Evolutionary conservation across 768 basidiomycete genomes (phyloP), one percentile per base, ranked within the genome.

Genomic region (Leccinum olivaceopallidum): DNA sequence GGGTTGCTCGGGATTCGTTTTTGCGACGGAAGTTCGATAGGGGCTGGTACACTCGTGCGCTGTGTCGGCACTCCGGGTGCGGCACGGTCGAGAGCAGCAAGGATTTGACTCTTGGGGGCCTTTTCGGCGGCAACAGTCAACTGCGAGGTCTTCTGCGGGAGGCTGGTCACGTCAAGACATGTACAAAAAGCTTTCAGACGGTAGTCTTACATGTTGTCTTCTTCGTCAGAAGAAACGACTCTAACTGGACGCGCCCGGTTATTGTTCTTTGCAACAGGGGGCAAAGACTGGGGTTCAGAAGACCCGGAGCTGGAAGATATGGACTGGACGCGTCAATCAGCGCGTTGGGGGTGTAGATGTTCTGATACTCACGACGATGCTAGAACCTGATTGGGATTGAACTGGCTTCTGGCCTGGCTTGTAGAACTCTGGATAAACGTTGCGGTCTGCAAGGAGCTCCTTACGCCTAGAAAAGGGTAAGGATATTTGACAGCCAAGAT

Each of bases 171-270:
- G 53, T 69, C 44, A 68, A 58, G 18, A 56, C 9, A 12, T 18
- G 50, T 20, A 9, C 3, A 49, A n/a, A 18, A 3, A 39, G 30
- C 6, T 14, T 13, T 37, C 7, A 14, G 24, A 5, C 0, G 32
- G 10, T 32, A 42, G 53, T 59, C 65, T 49, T 37, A 71, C 67
- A 44, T 51, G 13, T 47, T 60, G 18, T 39, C 57, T 20, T 73
- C 69, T n/a, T 72, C 75, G 6, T 72, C 71, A 2, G 76, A 77
- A 16, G 76, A 75, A 44, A 75, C 72, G 12, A 73, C 42, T 44
- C 42, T 56, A 1, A 74, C 32, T 4, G 59, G 67, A 16, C 61
- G 61, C 3, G 56, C 26, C 42, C n/a, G 66, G 53, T 52, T 47
- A 20, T 6, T 53, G 53, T 60, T 26, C 56, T 64, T 65, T 37